Evolutionary conservation across 257 asterid genomes (phyloP).

Genomic region (Thymus mandschuricus): DNA sequence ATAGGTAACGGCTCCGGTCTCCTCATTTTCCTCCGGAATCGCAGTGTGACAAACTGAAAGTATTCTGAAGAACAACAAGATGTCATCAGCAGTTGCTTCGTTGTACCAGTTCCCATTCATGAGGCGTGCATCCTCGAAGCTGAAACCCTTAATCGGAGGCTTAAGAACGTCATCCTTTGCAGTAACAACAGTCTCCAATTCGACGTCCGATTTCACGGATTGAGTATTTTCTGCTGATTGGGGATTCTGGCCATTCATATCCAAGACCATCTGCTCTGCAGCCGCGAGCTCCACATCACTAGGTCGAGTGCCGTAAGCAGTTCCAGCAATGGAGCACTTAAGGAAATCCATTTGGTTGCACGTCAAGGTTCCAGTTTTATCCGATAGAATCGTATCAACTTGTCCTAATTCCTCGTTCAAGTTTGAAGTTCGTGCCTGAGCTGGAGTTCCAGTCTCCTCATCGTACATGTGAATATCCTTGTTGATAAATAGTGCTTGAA

Average conservation of each 20-base stretch:
- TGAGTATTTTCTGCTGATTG: conserved; percentile 36
- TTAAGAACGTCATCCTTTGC: conserved; percentile 54
- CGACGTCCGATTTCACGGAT: conserved; percentile 61
- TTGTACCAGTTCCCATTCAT: conserved; percentile 82
- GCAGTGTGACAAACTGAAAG: conserved; percentile 90
- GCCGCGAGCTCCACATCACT: conserved; percentile 98
- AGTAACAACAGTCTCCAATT: conserved; percentile 67
- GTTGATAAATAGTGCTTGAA: conserved; percentile 87
- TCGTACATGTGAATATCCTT: conserved; percentile 86
- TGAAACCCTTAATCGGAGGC: conserved; percentile 73
- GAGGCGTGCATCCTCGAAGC: conserved; percentile 84
- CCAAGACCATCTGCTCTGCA: conserved; percentile 86
- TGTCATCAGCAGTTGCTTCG: conserved; percentile 63
- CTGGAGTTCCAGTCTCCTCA: conserved; percentile 92
- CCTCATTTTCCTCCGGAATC: conserved; percentile 83
- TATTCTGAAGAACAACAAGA: conserved; percentile 79
- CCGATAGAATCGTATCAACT: conserved; percentile 89
- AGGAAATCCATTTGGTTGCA: conserved; percentile 98
- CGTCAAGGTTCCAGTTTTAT: conserved; percentile 94
- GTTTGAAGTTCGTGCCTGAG: conserved; percentile 93
- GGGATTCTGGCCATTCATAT: conserved; percentile 54
- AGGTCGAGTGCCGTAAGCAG: conserved; percentile 70
- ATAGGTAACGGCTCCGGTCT: conserved; percentile 66
- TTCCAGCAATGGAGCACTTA: conserved; percentile 93
- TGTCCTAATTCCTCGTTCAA: conserved; percentile 94